Evolutionary conservation across 441 rosid genomes (phyloP).

Genomic region (Pelargonium myrrhifolium): DNA sequence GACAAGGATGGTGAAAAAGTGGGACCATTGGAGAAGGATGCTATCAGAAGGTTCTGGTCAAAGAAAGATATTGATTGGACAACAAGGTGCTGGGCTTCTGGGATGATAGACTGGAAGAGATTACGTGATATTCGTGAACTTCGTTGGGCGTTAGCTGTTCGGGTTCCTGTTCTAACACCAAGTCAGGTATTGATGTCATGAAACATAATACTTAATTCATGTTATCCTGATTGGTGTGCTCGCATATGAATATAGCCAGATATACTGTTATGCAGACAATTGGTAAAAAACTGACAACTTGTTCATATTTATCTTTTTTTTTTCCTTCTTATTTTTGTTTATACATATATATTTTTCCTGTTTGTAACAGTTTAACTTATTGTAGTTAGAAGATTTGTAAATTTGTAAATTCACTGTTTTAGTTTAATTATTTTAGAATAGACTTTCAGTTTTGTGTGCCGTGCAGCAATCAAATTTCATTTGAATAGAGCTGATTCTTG

Average conservation of each 20-base stretch:
- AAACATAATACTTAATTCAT: conserved; percentile 16
- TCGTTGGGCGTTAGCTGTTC: conserved; percentile 90
- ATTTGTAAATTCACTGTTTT: neutral
- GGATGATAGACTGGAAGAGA: conserved; percentile 96
- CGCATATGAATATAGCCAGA: neutral
- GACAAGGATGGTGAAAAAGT: conserved; percentile 71
- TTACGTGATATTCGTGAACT: conserved; percentile 98
- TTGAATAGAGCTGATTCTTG: neutral
- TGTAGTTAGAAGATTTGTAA: too few relatives aligned
- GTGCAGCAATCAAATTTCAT: neutral
- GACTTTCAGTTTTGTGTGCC: neutral
- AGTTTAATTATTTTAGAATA: neutral
- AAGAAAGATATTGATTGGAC: conserved; percentile 89
- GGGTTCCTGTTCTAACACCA: conserved; percentile 93
- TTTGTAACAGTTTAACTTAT: too few relatives aligned
- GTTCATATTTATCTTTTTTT: too few relatives aligned
- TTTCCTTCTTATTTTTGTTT: too few relatives aligned
- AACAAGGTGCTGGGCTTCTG: conserved; percentile 91
- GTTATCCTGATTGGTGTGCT: conserved; percentile 14
- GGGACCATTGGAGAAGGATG: conserved; percentile 98
- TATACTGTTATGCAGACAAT: neutral
- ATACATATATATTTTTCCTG: too few relatives aligned
- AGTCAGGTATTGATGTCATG: conserved; percentile 58
- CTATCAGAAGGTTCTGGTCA: conserved; percentile 92
- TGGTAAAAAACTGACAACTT: neutral